Percentiles rank a stretch among this genome's conserved stretches.
Evolutionary conservation across 129 eudicot species (phyloP).

Genomic region (Escallonia herrerae): DNA sequence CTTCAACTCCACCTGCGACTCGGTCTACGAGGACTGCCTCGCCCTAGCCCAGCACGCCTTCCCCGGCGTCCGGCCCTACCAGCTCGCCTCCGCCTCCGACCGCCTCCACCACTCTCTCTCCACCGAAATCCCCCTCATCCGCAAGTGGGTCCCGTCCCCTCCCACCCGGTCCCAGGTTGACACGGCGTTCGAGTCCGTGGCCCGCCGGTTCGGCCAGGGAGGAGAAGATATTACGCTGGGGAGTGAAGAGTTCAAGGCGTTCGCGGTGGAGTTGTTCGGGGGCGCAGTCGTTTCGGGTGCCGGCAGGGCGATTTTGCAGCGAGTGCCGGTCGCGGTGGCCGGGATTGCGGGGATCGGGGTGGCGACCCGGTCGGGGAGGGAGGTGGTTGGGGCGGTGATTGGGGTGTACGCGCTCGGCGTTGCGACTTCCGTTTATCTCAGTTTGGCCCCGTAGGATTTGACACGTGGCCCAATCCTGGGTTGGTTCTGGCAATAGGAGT

Average conservation of each 20-base stretch:
- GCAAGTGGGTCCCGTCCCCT: slow-evolving; percentile 49
- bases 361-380: slow-evolving; percentile 31
- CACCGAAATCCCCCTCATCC: slow-evolving; percentile 31
- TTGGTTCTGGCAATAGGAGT: too few relatives aligned
- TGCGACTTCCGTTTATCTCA: slow-evolving; percentile 48
- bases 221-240: slow-evolving; percentile 20
- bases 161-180: slow-evolving; percentile 64
- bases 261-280: slow-evolving; percentile 40
- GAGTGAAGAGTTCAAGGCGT: slow-evolving; percentile 36
- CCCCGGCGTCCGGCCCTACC: slow-evolving; percentile 69
- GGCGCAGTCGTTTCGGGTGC: slow-evolving; percentile 50
- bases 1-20: slow-evolving; percentile 55
- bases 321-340: slow-evolving; percentile 44
- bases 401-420: slow-evolving; percentile 71
- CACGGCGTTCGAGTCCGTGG: slow-evolving; percentile 23
- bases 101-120: slow-evolving; percentile 50
- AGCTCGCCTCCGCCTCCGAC: slow-evolving; percentile 49
- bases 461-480: background rate
- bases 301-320: slow-evolving; percentile 28
- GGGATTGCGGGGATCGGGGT: slow-evolving; percentile 71
- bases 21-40: slow-evolving; percentile 39
- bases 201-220: background rate
- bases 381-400: slow-evolving; percentile 45
- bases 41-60: slow-evolving; percentile 58
- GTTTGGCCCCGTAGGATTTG: slow-evolving; percentile 26